Evolutionary conservation across 352 stramenopile genomes (phyloP).

Genomic region (Elongisporangium senticosum): DNA sequence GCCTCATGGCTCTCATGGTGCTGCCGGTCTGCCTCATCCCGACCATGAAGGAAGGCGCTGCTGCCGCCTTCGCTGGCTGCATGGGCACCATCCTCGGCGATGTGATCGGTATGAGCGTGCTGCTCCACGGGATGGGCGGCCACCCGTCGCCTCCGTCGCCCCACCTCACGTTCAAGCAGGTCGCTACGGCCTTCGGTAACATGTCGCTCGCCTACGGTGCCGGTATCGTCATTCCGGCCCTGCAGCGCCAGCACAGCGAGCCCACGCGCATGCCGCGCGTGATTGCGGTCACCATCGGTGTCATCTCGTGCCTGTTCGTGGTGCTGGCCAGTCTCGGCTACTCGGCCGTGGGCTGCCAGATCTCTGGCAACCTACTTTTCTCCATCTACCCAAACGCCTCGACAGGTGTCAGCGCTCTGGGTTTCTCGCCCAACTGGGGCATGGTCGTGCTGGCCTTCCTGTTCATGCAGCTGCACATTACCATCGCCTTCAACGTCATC

Average conservation of each 20-base stretch:
- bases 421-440: constrained; percentile 36
- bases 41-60: constrained; percentile 43
- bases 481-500: constrained; percentile 33
- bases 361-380: constrained; percentile 54
- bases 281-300: constrained; percentile 37
- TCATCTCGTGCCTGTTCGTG: constrained; percentile 50
- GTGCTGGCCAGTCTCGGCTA: constrained; percentile 31
- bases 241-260: constrained; percentile 46
- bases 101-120: constrained; percentile 25
- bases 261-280: constrained; percentile 47
- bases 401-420: constrained; percentile 26
- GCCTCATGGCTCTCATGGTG: constrained; percentile 41
- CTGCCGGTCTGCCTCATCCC: constrained; percentile 37
- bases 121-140: constrained; percentile 41
- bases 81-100: constrained; percentile 48
- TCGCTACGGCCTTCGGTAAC: constrained; percentile 48
- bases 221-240: constrained; percentile 42
- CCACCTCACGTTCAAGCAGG: constrained; percentile 32
- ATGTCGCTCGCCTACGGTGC: constrained; percentile 43
- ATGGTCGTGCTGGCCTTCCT: constrained; percentile 34
- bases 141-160: constrained; percentile 30
- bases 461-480: constrained; percentile 12
- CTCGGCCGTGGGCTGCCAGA: constrained; percentile 40
- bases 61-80: constrained; percentile 33
- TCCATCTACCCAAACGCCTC: constrained; percentile 27